These are phyloP conservation scores for Taiozyma sp. DNA, from an alignment of 1,139 yeast genomes.

Conservation along the genomic window DNA sequence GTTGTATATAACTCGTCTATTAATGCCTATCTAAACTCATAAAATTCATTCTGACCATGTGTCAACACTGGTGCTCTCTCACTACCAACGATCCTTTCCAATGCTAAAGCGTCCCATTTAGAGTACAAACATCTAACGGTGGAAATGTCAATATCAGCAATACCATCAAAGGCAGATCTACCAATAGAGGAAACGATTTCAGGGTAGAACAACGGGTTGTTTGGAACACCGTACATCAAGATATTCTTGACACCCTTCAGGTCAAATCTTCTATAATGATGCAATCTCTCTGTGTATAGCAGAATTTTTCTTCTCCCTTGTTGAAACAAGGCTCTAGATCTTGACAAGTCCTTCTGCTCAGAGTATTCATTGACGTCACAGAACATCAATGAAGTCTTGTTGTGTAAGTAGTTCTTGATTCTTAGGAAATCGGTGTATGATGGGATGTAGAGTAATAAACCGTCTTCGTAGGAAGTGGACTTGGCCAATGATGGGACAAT, in stretches of 20 bases:
- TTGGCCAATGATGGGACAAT: constrained; percentile 65
- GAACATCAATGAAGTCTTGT: constrained; percentile 51
- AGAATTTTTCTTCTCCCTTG: constrained; percentile 65
- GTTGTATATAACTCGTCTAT: not conserved
- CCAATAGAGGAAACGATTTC: constrained; percentile 58
- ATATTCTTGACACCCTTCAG: constrained; percentile 83
- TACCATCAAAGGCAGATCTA: constrained; percentile 35
- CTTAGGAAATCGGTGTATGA: constrained; percentile 85
- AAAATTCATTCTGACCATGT: constrained; percentile 66
- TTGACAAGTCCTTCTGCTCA: constrained; percentile 60
- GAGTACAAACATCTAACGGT: constrained; percentile 67
- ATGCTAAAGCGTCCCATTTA: constrained; percentile 73
- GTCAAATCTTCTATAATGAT: constrained; percentile 83
- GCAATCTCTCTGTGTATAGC: constrained; percentile 89
- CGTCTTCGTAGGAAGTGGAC: constrained; percentile 52
- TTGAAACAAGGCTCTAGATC: constrained; percentile 65
- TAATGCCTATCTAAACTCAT: constrained; percentile 50
- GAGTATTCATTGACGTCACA: constrained; percentile 82
- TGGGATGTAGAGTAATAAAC: constrained; percentile 77
- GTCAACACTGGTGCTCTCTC: constrained; percentile 67
- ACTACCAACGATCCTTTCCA: constrained; percentile 86
- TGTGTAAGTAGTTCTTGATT: constrained; percentile 64
- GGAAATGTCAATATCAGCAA: constrained; percentile 58
- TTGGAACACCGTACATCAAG: constrained; percentile 79
- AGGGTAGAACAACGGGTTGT: constrained; percentile 77